These are phyloP conservation scores for Chlorociboria aeruginascens DNA, from an alignment of 495 filamentous ascomycete species.

Conservation along the genomic window DNA sequence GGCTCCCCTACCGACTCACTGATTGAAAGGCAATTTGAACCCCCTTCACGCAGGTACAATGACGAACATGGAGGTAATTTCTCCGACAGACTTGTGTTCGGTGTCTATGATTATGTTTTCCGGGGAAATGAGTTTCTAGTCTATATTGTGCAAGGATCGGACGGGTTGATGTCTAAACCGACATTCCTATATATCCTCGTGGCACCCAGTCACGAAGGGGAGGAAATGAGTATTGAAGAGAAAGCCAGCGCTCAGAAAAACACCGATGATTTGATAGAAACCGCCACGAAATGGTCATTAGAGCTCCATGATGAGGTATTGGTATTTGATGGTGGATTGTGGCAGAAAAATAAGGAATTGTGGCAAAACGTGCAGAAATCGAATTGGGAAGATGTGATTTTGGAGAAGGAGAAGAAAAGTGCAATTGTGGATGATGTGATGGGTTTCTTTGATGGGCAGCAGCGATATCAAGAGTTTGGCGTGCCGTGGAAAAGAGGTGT, in stretches of 20 bases:
- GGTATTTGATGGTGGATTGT: conserved; percentile 48
- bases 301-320: conserved; percentile 50
- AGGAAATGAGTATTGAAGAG: not conserved
- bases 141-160: conserved; percentile 38
- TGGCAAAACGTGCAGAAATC: conserved; percentile 42
- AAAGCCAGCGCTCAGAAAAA: conserved; percentile 14
- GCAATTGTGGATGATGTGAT: conserved; percentile 44
- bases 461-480: conserved; percentile 41
- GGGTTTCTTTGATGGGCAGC: conserved; percentile 43
- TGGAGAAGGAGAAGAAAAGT: conserved; percentile 50
- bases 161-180: conserved; percentile 27
- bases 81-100: conserved; percentile 32
- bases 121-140: conserved; percentile 36
- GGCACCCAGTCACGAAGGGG: not conserved
- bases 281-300: conserved; percentile 32
- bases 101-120: conserved; percentile 40
- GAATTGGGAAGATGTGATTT: conserved; percentile 52
- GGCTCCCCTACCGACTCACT: conserved; percentile 20
- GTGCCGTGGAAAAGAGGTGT: conserved; percentile 51
- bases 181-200: conserved; percentile 39
- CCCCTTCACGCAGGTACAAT: conserved; percentile 38
- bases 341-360: conserved; percentile 47
- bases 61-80: conserved; percentile 30
- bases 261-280: conserved; percentile 40
- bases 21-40: conserved; percentile 31